Base-by-base conservation (phyloP, 1,139 yeast genomes). In the Yamadazyma blattariae region DNA sequence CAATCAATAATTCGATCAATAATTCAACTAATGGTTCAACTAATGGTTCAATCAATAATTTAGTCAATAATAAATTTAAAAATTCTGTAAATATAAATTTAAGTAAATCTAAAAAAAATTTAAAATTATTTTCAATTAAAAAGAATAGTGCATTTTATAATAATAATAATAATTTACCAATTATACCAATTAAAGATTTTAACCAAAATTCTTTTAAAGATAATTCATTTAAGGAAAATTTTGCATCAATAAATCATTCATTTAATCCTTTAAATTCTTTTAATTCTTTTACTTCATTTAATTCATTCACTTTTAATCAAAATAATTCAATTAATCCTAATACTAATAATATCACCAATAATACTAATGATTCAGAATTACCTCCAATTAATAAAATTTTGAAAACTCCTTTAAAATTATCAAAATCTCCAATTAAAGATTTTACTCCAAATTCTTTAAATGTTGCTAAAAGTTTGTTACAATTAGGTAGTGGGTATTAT, bases 401-500 rank as follows among this genome's bases (percentile, higher is more conserved):
- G 48, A 67, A 67, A 41, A 70, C 76, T 2, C 76, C 76, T 22
- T 68, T 43, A 60, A 65, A 49, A 54, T 56, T 41, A 39, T 49
- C 35, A 35, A 47, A 43, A 31, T 63, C 71, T 30, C 44, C 48
- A 32, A 39, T 57, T 51, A 56, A 57, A 37, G 50, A 54, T 31
- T 63, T 68, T 41, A 70, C 76, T n/a, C 76, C 76, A 35, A 70
- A 67, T 48, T 65, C 72, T 37, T 70, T 70, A 44, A 64, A 69
- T 35, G 74, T 70, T 37, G 76, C 76, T 32, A 69, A 68, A 50
- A 65, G 72, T 22, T 65, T 70, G 47, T 62, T 70, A 41, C 74
- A 68, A 52, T 61, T 70, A 45, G 74, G 75, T 29, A 41, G 48
- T 12, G 51, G 51, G 3, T 38, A 43, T 22, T 47, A 46, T 34